A percentile compares a stretch with the other conserved stretches of the same genome.
Evolutionary conservation across 2,329 filamentous ascomycete species (phyloP).

Genomic region (Tolypocladium paradoxum): DNA sequence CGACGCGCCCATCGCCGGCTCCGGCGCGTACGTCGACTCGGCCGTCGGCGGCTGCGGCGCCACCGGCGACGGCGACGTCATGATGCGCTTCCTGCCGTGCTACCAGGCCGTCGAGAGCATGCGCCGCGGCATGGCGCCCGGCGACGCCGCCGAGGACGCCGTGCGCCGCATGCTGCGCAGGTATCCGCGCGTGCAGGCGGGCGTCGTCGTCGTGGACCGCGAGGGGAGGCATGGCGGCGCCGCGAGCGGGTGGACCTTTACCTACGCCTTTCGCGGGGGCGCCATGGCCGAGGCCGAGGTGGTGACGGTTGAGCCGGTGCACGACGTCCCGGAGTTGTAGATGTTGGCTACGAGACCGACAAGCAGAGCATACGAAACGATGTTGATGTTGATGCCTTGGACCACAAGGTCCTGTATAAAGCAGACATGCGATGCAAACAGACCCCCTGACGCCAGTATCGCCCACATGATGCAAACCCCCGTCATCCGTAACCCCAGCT

Average conservation of each 20-base stretch:
- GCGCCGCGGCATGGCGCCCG: slow-evolving; percentile 35
- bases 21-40: slow-evolving; percentile 43
- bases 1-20: slow-evolving; percentile 43
- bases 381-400: too few relatives aligned
- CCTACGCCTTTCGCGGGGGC: slow-evolving; percentile 38
- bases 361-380: background rate
- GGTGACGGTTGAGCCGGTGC: slow-evolving; percentile 24
- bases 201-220: slow-evolving; percentile 39
- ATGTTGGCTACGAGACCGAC: background rate
- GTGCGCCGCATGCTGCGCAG: slow-evolving; percentile 36
- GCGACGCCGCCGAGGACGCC: slow-evolving; percentile 37
- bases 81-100: slow-evolving; percentile 47
- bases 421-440: background rate
- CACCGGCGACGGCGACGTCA: slow-evolving; percentile 45
- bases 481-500: background rate
- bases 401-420: too few relatives aligned
- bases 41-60: slow-evolving; percentile 44
- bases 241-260: slow-evolving; percentile 43
- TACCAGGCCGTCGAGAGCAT: slow-evolving; percentile 47
- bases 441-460: background rate
- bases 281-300: slow-evolving; percentile 34
- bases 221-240: slow-evolving; percentile 39
- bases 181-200: slow-evolving; percentile 34
- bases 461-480: background rate
- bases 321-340: background rate